These are phyloP conservation scores for Paratinospora sagittata DNA, from an alignment of 164 flowering plant genomes.

Conservation along the genomic window DNA sequence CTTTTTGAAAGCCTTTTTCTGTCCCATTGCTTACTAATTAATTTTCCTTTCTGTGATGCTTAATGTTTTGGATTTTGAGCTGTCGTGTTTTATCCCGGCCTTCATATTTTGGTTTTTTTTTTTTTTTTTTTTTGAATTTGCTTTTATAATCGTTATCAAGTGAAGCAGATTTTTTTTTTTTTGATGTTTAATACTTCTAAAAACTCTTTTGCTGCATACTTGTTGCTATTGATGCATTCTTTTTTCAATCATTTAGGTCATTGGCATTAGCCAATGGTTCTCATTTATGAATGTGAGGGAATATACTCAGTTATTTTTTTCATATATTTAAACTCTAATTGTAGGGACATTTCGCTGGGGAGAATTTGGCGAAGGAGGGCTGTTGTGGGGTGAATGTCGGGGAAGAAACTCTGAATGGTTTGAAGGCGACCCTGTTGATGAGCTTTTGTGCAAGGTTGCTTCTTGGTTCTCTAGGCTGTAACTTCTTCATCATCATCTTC, in stretches of 20 bases:
- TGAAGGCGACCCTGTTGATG: constrained; percentile 60
- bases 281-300: constrained; percentile 7
- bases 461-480: too few relatives aligned
- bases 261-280: not conserved
- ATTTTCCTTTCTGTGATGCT: too few relatives aligned
- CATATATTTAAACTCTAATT: constrained; percentile 2
- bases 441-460: constrained; percentile 67
- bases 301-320: constrained; percentile 1
- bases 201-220: not conserved
- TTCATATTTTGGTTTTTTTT: too few relatives aligned
- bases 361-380: constrained; percentile 96
- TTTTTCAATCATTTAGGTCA: not conserved
- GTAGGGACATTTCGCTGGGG: constrained; percentile 96
- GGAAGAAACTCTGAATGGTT: constrained; percentile 88
- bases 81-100: too few relatives aligned
- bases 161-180: not conserved
- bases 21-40: too few relatives aligned
- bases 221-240: not conserved
- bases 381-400: constrained; percentile 91
- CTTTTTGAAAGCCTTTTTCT: too few relatives aligned
- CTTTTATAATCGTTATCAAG: too few relatives aligned
- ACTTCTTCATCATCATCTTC: not conserved
- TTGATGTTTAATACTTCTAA: not conserved
- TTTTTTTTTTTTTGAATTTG: too few relatives aligned
- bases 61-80: too few relatives aligned